These are phyloP conservation scores for Picocystis salinarum DNA, from an alignment of 139 green algal species.

Conservation along the genomic window DNA sequence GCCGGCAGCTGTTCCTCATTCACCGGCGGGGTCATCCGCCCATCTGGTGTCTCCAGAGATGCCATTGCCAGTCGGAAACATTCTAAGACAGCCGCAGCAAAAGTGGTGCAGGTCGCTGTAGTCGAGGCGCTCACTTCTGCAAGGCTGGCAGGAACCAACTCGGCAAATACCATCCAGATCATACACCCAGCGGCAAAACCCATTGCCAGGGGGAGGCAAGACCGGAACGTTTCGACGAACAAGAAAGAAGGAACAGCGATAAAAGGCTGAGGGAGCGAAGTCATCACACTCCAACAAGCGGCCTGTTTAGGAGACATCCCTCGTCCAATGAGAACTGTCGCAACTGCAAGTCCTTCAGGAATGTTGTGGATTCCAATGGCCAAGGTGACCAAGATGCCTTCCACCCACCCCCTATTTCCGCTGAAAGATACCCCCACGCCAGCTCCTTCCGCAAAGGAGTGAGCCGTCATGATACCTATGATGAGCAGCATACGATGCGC, in stretches of 20 bases:
- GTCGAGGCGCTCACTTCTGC: no score
- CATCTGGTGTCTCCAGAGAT: constrained; percentile 30
- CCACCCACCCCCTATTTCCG: constrained; percentile 38
- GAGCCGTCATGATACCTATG: constrained; percentile 86
- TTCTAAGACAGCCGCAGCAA: constrained; percentile 70
- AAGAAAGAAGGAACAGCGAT: constrained; percentile 77
- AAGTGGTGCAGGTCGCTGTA: constrained; percentile 66
- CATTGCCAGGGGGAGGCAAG: constrained; percentile 69
- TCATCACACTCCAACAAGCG: constrained; percentile 63
- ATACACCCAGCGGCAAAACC: constrained; percentile 97
- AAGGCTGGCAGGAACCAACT: constrained; percentile 8
- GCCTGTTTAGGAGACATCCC: constrained; percentile 44
- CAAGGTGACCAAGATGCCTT: constrained; percentile 76
- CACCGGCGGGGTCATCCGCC: neutral
- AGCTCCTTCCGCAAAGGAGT: constrained; percentile 84
- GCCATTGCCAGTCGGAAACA: constrained; percentile 54
- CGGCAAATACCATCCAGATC: constrained; percentile 45
- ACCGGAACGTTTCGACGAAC: constrained; percentile 79
- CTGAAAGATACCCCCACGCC: constrained; percentile 81
- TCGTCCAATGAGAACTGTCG: constrained; percentile 69
- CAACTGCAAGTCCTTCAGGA: constrained; percentile 83
- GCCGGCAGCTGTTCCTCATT: neutral
- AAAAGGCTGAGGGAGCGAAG: constrained; percentile 56
- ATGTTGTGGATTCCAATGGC: constrained; percentile 96
- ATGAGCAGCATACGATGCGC: constrained; percentile 73